phyloP scores from a whole-genome alignment of 2,329 filamentous ascomycete species.

The Fusarium xyrophilum region DNA sequence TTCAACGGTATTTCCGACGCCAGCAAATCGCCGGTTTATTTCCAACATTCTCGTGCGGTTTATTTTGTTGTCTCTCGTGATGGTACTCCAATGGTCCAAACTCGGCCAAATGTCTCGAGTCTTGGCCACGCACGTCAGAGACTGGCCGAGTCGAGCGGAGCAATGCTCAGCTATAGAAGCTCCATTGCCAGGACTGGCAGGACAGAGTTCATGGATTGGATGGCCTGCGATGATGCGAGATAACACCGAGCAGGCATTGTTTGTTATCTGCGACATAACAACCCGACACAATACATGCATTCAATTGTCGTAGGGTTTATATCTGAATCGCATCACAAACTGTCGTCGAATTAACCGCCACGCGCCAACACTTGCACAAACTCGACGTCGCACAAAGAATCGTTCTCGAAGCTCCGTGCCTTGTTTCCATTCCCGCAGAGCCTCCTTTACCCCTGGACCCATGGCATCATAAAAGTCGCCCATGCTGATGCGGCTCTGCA shows the following conservation, averaged over 20 bases:
- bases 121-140: conserved; percentile 18
- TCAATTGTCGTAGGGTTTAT: background rate
- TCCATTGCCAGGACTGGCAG: background rate
- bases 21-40: background rate
- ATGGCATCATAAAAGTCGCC: background rate
- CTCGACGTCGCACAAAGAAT: background rate
- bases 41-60: background rate
- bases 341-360: background rate
- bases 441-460: conserved; percentile 23
- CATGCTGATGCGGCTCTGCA: conserved; percentile 29
- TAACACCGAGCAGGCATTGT: conserved; percentile 15
- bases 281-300: background rate
- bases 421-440: conserved; percentile 15
- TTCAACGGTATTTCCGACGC: conserved; percentile 8
- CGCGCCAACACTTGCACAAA: background rate
- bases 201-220: conserved; percentile 9
- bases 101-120: conserved; percentile 21
- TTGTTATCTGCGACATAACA: background rate
- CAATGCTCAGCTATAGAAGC: background rate
- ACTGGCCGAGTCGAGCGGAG: conserved; percentile 22
- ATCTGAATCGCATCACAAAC: background rate
- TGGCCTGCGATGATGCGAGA: conserved; percentile 11
- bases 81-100: conserved; percentile 19
- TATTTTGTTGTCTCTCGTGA: background rate
- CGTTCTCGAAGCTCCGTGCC: background rate